phyloP scores from a whole-genome alignment of 2,329 filamentous ascomycete species.

The Ascochyta rabiei region DNA sequence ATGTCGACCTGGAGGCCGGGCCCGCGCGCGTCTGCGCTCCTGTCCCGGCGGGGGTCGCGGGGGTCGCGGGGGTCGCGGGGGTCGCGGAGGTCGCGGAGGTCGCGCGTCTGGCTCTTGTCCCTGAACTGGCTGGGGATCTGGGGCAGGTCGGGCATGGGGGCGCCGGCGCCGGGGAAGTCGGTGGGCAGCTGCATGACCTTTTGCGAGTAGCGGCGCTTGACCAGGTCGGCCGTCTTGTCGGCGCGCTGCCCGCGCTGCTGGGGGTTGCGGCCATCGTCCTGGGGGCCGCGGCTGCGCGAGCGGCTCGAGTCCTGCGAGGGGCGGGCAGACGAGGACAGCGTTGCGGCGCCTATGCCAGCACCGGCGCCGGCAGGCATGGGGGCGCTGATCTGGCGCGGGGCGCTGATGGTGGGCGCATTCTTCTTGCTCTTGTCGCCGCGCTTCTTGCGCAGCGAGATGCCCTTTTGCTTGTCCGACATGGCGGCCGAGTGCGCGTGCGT shows the following conservation, averaged over 20 bases:
- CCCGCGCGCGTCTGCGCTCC: slow-evolving; percentile 57
- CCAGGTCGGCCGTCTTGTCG: slow-evolving; percentile 73
- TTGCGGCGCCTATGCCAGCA: slow-evolving; percentile 32
- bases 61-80: slow-evolving; percentile 43
- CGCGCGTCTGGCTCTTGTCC: slow-evolving; percentile 34
- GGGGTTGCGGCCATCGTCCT: slow-evolving; percentile 26
- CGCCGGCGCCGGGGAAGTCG: slow-evolving; percentile 68
- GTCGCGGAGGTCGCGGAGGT: slow-evolving; percentile 52
- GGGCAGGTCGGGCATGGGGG: slow-evolving; percentile 68
- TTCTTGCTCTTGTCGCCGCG: slow-evolving; percentile 60
- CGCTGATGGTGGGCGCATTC: slow-evolving; percentile 58
- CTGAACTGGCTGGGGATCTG: slow-evolving; percentile 66
- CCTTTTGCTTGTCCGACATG: slow-evolving; percentile 59
- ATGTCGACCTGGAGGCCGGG: slow-evolving; percentile 69
- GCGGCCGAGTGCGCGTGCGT: background rate
- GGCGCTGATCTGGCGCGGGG: slow-evolving; percentile 60
- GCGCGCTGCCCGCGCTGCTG: slow-evolving; percentile 53
- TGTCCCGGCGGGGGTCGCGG: slow-evolving; percentile 55
- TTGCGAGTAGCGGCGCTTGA: slow-evolving; percentile 93
- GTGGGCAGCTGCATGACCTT: slow-evolving; percentile 80
- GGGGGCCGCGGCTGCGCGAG: slow-evolving; percentile 36
- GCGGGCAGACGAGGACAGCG: slow-evolving; percentile 44
- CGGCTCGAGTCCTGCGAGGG: slow-evolving; percentile 47
- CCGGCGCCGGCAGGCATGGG: slow-evolving; percentile 42
- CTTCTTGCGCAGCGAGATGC: slow-evolving; percentile 69